Percentiles rank a stretch among this genome's conserved stretches.
Evolutionary conservation across 1,284 basidiomycete species (phyloP).

Genomic region (Puccinia hordei): DNA sequence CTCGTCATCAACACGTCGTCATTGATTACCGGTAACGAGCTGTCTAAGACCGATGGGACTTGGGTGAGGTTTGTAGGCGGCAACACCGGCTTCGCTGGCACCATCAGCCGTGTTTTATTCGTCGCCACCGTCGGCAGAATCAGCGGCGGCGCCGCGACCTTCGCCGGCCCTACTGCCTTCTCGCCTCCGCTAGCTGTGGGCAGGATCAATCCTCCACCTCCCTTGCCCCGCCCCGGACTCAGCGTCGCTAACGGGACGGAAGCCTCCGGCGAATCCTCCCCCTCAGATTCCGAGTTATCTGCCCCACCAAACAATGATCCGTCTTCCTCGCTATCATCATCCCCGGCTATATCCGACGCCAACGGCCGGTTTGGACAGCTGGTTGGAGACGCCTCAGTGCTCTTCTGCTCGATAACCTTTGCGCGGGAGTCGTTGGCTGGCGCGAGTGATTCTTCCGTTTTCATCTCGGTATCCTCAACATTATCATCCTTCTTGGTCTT

Average conservation of each 20-base stretch:
- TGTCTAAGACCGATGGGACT: slow-evolving; percentile 57
- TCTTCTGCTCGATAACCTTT: background rate
- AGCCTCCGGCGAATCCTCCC: background rate
- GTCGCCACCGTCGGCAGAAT: slow-evolving; percentile 6
- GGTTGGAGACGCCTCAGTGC: background rate
- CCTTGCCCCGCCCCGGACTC: background rate
- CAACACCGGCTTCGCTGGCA: background rate
- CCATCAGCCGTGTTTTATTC: background rate
- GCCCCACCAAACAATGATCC: slow-evolving; percentile 40
- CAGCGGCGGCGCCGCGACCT: background rate
- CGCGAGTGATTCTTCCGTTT: slow-evolving; percentile 52
- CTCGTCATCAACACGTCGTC: slow-evolving; percentile 85
- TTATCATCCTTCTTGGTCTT: slow-evolving; percentile 1
- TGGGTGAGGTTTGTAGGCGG: slow-evolving; percentile 35
- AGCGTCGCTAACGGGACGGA: background rate
- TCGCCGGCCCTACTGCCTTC: background rate
- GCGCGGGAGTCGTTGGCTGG: background rate
- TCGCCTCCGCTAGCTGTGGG: slow-evolving; percentile 1
- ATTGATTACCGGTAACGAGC: slow-evolving; percentile 61
- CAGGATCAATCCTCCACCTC: slow-evolving; percentile 5
- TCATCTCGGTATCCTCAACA: slow-evolving; percentile 33
- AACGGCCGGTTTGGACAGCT: slow-evolving; percentile 16
- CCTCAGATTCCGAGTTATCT: slow-evolving; percentile 33
- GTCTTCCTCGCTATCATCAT: slow-evolving; percentile 36
- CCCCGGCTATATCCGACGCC: background rate